phyloP scores from a whole-genome alignment of 2,329 filamentous ascomycete species.

The Botrytis elliptica region DNA sequence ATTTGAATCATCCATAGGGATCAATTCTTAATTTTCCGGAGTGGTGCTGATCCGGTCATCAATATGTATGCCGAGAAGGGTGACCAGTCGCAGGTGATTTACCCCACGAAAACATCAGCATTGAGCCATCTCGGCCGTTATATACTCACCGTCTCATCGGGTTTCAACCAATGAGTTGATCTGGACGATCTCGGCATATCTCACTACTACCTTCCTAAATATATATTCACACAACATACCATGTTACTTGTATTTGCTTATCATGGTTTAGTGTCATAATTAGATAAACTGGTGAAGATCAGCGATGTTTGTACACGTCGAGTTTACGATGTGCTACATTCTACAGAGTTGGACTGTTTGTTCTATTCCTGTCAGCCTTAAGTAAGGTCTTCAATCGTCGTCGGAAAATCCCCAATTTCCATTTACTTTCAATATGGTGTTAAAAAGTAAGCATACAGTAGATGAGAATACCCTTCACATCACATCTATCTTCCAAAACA shows the following conservation, averaged over 20 bases:
- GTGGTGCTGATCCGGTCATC: background rate
- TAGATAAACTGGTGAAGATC: background rate
- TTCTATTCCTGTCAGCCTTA: background rate
- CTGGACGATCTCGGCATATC: background rate
- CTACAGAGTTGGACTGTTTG: background rate
- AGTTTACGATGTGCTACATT: background rate
- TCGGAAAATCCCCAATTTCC: background rate
- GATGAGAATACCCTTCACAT: conserved; percentile 20
- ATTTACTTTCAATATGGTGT: background rate
- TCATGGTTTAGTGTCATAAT: background rate
- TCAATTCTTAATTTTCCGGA: background rate
- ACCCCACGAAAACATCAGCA: background rate
- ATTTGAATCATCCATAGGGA: background rate
- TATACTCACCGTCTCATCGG: background rate
- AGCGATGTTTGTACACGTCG: background rate
- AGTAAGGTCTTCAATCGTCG: background rate
- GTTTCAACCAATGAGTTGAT: background rate
- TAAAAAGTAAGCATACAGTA: conserved; percentile 3
- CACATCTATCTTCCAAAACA: conserved; percentile 22
- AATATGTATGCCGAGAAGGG: background rate
- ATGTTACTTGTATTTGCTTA: background rate
- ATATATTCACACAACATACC: background rate
- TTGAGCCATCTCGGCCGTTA: background rate
- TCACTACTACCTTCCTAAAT: background rate
- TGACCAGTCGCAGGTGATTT: background rate